Percentiles rank a stretch among this genome's conserved stretches.
phyloP scores from a whole-genome alignment of 2,329 filamentous ascomycete species.

The Penicillium sp. region DNA sequence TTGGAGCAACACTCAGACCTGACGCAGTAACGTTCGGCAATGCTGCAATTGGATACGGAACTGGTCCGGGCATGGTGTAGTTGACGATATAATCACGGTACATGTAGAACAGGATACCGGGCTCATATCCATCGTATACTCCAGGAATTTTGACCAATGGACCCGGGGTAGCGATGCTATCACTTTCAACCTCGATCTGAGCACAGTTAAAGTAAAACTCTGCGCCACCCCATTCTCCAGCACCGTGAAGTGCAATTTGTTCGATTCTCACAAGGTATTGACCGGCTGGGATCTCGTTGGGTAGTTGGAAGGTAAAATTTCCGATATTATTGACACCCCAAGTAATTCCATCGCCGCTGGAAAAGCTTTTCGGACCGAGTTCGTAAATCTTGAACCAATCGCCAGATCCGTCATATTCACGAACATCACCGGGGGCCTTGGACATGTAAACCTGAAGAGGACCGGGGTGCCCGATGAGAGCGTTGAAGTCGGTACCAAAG shows the following conservation, averaged over 20 bases:
- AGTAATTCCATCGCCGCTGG: slow-evolving; percentile 10
- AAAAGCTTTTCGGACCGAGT: slow-evolving; percentile 3
- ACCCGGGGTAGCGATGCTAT: slow-evolving; percentile 31
- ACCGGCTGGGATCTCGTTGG: slow-evolving; percentile 46
- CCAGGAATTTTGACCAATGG: slow-evolving; percentile 18
- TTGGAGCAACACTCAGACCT: slow-evolving; percentile 1
- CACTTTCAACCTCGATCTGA: slow-evolving; percentile 47
- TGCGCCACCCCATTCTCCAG: slow-evolving; percentile 42
- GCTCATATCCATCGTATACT: slow-evolving; percentile 13
- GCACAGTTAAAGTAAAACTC: slow-evolving; percentile 51
- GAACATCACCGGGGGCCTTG: slow-evolving; percentile 21
- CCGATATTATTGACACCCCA: slow-evolving; percentile 11
- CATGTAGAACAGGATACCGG: slow-evolving; percentile 15
- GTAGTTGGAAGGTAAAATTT: slow-evolving; percentile 39
- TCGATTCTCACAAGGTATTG: slow-evolving; percentile 53
- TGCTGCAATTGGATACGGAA: not conserved
- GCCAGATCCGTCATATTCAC: slow-evolving; percentile 19
- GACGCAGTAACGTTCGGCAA: not conserved
- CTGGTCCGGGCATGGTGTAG: slow-evolving; percentile 10
- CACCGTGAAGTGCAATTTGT: slow-evolving; percentile 51
- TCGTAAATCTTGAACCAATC: slow-evolving; percentile 28
- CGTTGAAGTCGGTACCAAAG: slow-evolving; percentile 22
- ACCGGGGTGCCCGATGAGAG: slow-evolving; percentile 24
- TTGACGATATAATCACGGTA: slow-evolving; percentile 8
- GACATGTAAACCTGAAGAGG: slow-evolving; percentile 28